phyloP scores from a whole-genome alignment of 345 rosid species.

The Noccaea bulbosa region DNA sequence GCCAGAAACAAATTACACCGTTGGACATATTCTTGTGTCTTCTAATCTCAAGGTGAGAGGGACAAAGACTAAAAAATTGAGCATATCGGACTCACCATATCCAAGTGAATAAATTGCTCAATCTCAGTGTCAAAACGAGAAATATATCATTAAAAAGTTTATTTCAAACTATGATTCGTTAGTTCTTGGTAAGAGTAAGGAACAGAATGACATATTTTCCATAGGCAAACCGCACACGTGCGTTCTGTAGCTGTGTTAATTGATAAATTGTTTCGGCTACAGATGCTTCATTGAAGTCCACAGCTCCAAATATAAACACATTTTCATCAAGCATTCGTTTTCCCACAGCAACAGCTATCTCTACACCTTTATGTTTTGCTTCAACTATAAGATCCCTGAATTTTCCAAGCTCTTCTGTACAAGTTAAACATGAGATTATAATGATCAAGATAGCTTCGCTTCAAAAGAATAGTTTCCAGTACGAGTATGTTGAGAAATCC shows the following conservation, averaged over 20 bases:
- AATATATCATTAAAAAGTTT: constrained; percentile 20
- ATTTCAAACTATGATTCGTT: background rate
- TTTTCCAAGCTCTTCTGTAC: no score
- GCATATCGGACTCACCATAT: constrained; percentile 61
- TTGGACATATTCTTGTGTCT: background rate
- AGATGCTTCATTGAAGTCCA: constrained; percentile 57
- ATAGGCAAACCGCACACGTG: constrained; percentile 60
- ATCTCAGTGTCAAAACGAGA: constrained; percentile 49
- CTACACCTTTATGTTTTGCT: constrained; percentile 54
- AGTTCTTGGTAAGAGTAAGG: background rate
- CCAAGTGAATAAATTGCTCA: constrained; percentile 70
- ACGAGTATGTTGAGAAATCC: no score
- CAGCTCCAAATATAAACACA: constrained; percentile 70
- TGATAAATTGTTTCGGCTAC: constrained; percentile 22
- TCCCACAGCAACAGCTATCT: constrained; percentile 54
- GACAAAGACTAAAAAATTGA: background rate
- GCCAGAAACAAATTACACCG: background rate
- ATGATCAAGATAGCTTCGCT: no score
- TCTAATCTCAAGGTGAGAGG: background rate
- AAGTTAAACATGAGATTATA: no score
- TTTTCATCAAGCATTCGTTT: constrained; percentile 67
- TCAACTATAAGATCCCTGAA: constrained; percentile 52
- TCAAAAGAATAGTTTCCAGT: no score
- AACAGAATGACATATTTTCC: constrained; percentile 50
- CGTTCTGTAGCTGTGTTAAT: constrained; percentile 59